Percentiles rank a stretch among this genome's conserved stretches.
Conservation (phyloP, 495 filamentous ascomycete genomes). For the Trichoderma reesei region DNA sequence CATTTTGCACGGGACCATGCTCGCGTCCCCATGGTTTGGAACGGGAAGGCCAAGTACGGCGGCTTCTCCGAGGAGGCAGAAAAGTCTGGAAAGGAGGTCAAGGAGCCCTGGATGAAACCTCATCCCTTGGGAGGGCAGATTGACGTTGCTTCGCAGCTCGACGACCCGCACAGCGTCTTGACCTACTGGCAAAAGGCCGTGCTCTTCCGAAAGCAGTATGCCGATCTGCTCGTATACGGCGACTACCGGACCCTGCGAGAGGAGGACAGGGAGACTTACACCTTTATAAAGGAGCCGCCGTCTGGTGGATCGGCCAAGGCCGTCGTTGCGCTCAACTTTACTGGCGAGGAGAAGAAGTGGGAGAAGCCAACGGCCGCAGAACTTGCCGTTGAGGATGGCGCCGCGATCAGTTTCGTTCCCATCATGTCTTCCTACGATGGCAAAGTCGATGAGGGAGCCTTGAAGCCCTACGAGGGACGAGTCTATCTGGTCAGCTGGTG, state of each 20-base stretch:
- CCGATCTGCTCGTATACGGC: conserved; percentile 53
- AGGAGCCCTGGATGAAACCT: conserved; percentile 43
- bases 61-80: conserved; percentile 34
- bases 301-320: conserved; percentile 16
- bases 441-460: not conserved
- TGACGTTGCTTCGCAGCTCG: conserved; percentile 34
- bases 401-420: not conserved
- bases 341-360: not conserved
- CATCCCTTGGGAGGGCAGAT: conserved; percentile 34
- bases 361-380: not conserved
- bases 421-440: not conserved
- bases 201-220: conserved; percentile 36
- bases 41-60: conserved; percentile 32
- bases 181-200: conserved; percentile 38
- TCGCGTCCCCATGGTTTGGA: conserved; percentile 55
- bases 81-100: conserved; percentile 21
- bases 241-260: conserved; percentile 32
- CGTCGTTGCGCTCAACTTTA: conserved; percentile 21
- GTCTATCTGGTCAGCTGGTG: not conserved
- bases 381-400: not conserved
- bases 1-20: conserved; percentile 51
- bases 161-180: conserved; percentile 29
- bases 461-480: not conserved
- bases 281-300: conserved; percentile 17
- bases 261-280: conserved; percentile 18